Evolutionary conservation across 2,329 filamentous ascomycete species (phyloP), one percentile per base, ranked within the genome.

Genomic region (Aspergillus uvarum): DNA sequence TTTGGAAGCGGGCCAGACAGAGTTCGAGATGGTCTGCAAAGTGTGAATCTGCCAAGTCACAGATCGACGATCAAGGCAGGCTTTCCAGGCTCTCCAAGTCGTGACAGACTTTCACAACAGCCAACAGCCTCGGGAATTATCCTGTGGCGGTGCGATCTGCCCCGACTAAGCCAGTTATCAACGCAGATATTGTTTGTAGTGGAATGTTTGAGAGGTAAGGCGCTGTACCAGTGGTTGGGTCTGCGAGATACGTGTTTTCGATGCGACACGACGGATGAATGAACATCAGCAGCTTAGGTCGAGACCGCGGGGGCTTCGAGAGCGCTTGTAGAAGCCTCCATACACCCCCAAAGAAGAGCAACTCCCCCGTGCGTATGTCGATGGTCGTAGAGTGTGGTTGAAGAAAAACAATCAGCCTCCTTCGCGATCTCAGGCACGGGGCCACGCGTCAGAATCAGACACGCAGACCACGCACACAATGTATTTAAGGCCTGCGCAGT

Each of bases 271-370:
- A 59, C 52, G 51, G 59, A 60, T 56, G 54, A 50, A 59, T 64
- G 64, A 67, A 65, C 69, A 67, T 74, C 68, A 74, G 61, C 66
- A 65, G 65, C 59, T 65, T 68, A 67, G 68, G 59, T 57, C 64
- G 63, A 67, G 59, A 48, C 44, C 54, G 55, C 56, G 47, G 60
- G 59, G 62, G 63, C 64, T 66, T 60, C 49, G 53, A 62, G 35
- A 52, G 54, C 32, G 44, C 51, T 61, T 60, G 47, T 58, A 52
- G 55, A 60, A 52, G 47, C 57, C 58, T 63, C 63, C 64, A 64
- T 66, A 57, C 62, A 63, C 64, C 42, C 38, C 42, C 32, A 44
- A 47, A 52, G 47, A 22, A 19, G n/a, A 44, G 16, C 38, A 44
- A 44, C 16, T 44, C 38, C 38, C 14, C 38, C 16, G 38, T 44